Base-by-base conservation (phyloP, 1,284 basidiomycete species). In the Melampsora larici-populina region DNA sequence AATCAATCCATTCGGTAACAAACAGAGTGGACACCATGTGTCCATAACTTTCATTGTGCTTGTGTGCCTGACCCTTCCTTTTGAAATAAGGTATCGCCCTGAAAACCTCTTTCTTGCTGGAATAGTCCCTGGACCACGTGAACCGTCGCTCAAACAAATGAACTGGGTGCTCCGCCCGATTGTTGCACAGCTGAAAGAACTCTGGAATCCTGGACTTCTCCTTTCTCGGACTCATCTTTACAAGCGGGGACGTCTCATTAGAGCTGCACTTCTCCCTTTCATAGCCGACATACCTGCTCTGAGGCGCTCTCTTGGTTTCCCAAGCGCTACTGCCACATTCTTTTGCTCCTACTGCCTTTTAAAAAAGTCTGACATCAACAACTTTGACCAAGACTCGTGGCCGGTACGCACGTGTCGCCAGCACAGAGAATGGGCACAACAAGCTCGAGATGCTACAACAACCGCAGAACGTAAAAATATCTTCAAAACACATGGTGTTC, bases 31-130 rank as follows among this genome's bases (percentile, higher is more conserved):
- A 64, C 63, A 65, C 13, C 33, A 73, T 49, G 36, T 18, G 24
- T 31, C n/a, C 0, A 73, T 73, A 9, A 73, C 71, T 9, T 65
- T 73, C 15, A 65, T 73, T 5, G 36, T 73, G 17, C 43, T 73
- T 40, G 40, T 65, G 2, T 73, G 36, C 33, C 36, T 46, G 17
- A 49, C 46, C 9, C 26, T 49, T 7, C 85, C 85, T 6, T 79
- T 80, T 0, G 43, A 79, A 2, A 36, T 84, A 17, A 82, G 85
- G 0, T 71, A 60, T 75, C 79, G 81, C 17, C 64, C 79, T 1
- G 82, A 86, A 69, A 85, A 86, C 62, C 79, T 86, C 18, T 86
- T 81, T 70, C 80, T 86, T 18, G 83, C 82, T 11, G 84, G 84
- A 1, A 79, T 86, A 9, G 82, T 82, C 83, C 85, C 82, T 17